phyloP scores from a whole-genome alignment of 2,329 filamentous ascomycete genomes.

The Cyclaneusma minus region DNA sequence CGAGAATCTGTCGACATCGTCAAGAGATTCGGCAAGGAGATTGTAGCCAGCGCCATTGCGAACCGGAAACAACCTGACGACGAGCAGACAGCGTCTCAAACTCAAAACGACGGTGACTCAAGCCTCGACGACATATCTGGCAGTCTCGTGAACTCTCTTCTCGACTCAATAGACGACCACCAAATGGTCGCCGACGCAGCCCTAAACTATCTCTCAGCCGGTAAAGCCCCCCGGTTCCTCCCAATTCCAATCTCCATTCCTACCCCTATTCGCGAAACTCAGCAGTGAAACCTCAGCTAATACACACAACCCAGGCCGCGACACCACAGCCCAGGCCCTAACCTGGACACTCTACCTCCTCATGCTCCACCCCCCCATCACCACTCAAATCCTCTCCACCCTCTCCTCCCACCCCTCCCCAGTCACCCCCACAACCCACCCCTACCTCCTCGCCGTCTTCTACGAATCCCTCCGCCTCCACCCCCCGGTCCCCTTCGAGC shows the following conservation, averaged over 20 bases:
- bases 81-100: too few relatives aligned
- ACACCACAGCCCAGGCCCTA: constrained; percentile 48
- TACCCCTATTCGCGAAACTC: background rate
- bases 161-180: constrained; percentile 38
- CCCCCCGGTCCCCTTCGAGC: constrained; percentile 50
- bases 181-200: constrained; percentile 47
- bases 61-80: constrained; percentile 17
- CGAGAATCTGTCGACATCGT: constrained; percentile 32
- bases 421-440: constrained; percentile 22
- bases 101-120: constrained; percentile 6
- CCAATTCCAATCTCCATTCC: constrained; percentile 1
- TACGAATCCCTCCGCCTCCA: constrained; percentile 46
- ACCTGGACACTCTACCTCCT: constrained; percentile 50
- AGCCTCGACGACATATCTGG: constrained; percentile 29
- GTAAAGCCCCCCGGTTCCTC: constrained; percentile 10
- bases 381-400: constrained; percentile 22
- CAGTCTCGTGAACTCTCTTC: constrained; percentile 42
- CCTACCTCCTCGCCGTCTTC: constrained; percentile 45
- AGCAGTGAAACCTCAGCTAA: constrained; percentile 1
- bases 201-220: constrained; percentile 49
- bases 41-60: constrained; percentile 38
- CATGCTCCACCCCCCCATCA: constrained; percentile 30
- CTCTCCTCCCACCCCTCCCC: constrained; percentile 4
- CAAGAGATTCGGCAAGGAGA: constrained; percentile 37
- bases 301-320: constrained; percentile 30